Evolutionary conservation across 1,284 basidiomycete species (phyloP), one percentile per base, ranked within the genome.

Genomic region (Sanghuangporus baumii): DNA sequence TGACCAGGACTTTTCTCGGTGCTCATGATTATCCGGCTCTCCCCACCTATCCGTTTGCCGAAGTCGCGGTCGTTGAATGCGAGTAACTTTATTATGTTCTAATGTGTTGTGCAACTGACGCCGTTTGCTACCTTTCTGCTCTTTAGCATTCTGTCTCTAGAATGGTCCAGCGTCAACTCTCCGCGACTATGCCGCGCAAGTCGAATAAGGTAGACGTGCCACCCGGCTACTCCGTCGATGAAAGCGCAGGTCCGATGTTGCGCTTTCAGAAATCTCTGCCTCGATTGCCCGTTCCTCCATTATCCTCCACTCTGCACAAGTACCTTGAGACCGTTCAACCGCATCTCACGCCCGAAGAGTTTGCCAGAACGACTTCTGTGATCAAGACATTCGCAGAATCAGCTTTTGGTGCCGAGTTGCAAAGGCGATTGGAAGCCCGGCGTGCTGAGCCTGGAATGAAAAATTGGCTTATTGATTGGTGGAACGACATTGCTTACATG

Each of bases 381-480:
- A 90, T 95, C 9, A 76, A 86, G 20, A 77, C 80, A 2, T 98
- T 98, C 73, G 77, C 91, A 31, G 71, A 79, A 20, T 91, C 90
- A 0, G 83, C 87, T 0, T 82, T 87, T 62, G 86, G 88, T 7
- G 81, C 83, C 48, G 83, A 86, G 64, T 82, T 98, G n/a, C 96
- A 98, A 76, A 74, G 79, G 61, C 81, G 96, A 3, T 81, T 98
- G 46, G 79, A 93, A 71, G 80, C 82, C 34, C 84, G 95, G 4
- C 93, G 93, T 0, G 75, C 79, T 0, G 80, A 84, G n/a, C 79
- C 83, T 0, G 73, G 73, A 14, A 75, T 77, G 57, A 84, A 85
- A 68, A 96, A 83, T 78, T 99, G 96, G 96, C 81, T 99, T 38
- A 83, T 84, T 60, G 94, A 97, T 63, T 99, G 96, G 96, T 99